Conservation (phyloP, 768 basidiomycete species). For the Leccinellum luteum region DNA sequence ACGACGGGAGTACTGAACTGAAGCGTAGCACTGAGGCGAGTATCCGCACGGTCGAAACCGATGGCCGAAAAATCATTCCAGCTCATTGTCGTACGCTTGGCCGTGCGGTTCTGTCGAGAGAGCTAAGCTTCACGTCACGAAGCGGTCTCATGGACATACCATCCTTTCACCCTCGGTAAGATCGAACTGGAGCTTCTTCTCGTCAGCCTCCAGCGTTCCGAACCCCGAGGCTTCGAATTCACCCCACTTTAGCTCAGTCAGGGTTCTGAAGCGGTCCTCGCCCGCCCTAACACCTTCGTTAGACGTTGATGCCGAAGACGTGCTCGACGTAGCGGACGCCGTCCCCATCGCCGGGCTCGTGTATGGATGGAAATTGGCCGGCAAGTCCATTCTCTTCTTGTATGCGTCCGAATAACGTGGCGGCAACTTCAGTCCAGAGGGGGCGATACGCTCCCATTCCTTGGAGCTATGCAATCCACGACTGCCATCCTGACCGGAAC, state of each 20-base stretch:
- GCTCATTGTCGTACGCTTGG: slow-evolving; percentile 79
- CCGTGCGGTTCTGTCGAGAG: slow-evolving; percentile 49
- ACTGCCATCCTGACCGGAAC: slow-evolving; percentile 15
- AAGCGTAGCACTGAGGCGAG: slow-evolving; percentile 73
- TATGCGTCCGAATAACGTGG: slow-evolving; percentile 75
- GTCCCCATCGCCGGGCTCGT: slow-evolving; percentile 26
- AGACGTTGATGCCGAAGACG: slow-evolving; percentile 36
- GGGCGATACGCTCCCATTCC: slow-evolving; percentile 77
- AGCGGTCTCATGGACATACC: slow-evolving; percentile 32
- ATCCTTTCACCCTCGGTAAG: slow-evolving; percentile 82
- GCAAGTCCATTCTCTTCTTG: slow-evolving; percentile 74
- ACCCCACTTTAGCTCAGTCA: slow-evolving; percentile 90
- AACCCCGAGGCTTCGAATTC: slow-evolving; percentile 89
- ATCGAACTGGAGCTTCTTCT: slow-evolving; percentile 88
- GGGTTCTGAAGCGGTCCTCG: slow-evolving; percentile 72
- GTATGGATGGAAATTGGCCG: slow-evolving; percentile 56
- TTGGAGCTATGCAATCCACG: slow-evolving; percentile 53
- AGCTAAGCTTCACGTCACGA: slow-evolving; percentile 7
- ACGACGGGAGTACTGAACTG: slow-evolving; percentile 65
- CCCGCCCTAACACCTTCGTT: slow-evolving; percentile 40
- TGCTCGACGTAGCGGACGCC: slow-evolving; percentile 44
- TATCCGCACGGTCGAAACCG: slow-evolving; percentile 81
- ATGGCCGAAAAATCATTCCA: slow-evolving; percentile 88
- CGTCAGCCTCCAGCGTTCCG: slow-evolving; percentile 44
- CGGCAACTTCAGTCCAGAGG: slow-evolving; percentile 53